phyloP scores from a whole-genome alignment of 2,329 filamentous ascomycete species.

The Didymella sp. region DNA sequence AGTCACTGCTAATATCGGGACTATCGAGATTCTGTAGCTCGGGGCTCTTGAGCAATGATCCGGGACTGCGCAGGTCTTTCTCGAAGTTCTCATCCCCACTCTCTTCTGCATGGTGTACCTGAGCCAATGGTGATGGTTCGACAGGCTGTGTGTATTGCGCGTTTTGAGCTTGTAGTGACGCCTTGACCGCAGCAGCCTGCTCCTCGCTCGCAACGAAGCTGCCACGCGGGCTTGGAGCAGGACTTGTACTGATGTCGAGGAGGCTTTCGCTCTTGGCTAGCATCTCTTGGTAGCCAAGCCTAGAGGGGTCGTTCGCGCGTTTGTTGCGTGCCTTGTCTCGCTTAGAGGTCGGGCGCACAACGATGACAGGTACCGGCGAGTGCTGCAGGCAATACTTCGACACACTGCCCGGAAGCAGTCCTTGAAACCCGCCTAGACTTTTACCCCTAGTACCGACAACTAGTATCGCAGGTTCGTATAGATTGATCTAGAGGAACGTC shows the following conservation, averaged over 20 bases:
- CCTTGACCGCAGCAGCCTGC: constrained; percentile 23
- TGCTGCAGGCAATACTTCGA: constrained; percentile 96
- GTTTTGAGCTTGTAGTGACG: constrained; percentile 30
- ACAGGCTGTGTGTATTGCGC: constrained; percentile 58
- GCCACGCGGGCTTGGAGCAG: constrained; percentile 50
- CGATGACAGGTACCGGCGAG: constrained; percentile 90
- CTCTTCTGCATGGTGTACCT: constrained; percentile 35
- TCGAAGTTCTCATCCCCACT: constrained; percentile 25
- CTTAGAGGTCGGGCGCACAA: constrained; percentile 86
- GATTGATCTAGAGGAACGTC: constrained; percentile 71
- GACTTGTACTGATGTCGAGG: constrained; percentile 53
- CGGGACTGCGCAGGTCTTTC: constrained; percentile 42
- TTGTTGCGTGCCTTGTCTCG: constrained; percentile 90
- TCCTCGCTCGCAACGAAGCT: constrained; percentile 53
- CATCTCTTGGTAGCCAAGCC: constrained; percentile 80
- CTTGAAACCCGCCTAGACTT: constrained; percentile 84
- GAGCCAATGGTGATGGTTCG: constrained; percentile 43
- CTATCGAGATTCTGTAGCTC: constrained; percentile 50
- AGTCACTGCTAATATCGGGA: constrained; percentile 46
- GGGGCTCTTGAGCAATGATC: constrained; percentile 51
- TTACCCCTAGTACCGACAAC: constrained; percentile 88
- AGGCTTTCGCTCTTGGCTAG: constrained; percentile 69
- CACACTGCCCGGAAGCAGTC: constrained; percentile 84
- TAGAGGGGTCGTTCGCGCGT: constrained; percentile 75
- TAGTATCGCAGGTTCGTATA: constrained; percentile 89